Evolutionary conservation across 257 asterid genomes (phyloP).

Genomic region (Euphrasia confusa): DNA sequence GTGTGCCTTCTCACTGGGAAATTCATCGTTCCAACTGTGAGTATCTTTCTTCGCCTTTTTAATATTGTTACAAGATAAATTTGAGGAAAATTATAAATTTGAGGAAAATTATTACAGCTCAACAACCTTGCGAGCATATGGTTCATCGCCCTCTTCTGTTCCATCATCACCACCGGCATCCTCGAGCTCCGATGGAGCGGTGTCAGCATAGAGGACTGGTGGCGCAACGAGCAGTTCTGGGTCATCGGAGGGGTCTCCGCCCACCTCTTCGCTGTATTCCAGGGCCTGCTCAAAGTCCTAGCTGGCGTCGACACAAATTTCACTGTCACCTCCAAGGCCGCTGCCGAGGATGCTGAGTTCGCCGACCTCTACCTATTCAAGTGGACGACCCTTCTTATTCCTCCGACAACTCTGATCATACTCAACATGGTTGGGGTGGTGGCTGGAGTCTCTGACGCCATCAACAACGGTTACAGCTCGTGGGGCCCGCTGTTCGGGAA

Average conservation of each 20-base stretch:
- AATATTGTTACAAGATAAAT: not conserved
- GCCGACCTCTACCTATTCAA: conserved; percentile 89
- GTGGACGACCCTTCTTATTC: conserved; percentile 86
- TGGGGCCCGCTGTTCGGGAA: conserved; percentile 87
- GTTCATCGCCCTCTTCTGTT: conserved; percentile 76
- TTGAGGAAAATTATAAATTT: not conserved
- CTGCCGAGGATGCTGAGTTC: conserved; percentile 65
- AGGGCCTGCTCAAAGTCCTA: conserved; percentile 86
- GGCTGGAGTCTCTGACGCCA: conserved; percentile 78
- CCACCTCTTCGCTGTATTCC: conserved; percentile 79
- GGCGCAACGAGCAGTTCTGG: conserved; percentile 92
- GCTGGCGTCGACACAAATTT: conserved; percentile 80
- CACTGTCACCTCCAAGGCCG: conserved; percentile 71
- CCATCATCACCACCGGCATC: conserved; percentile 65
- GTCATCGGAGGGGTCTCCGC: conserved; percentile 85
- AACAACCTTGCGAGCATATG: conserved; percentile 71
- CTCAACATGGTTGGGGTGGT: conserved; percentile 78
- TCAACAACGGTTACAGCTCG: conserved; percentile 65
- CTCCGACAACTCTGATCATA: conserved; percentile 75
- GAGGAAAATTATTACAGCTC: conserved; percentile 35
- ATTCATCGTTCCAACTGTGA: conserved; percentile 78
- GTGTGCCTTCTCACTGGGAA: conserved; percentile 86
- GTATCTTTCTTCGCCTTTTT: conserved; percentile 24
- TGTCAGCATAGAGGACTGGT: conserved; percentile 87
- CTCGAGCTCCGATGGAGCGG: conserved; percentile 88